Evolutionary conservation across 164 flowering plant species (phyloP).

Genomic region (Aristolochia contorta): DNA sequence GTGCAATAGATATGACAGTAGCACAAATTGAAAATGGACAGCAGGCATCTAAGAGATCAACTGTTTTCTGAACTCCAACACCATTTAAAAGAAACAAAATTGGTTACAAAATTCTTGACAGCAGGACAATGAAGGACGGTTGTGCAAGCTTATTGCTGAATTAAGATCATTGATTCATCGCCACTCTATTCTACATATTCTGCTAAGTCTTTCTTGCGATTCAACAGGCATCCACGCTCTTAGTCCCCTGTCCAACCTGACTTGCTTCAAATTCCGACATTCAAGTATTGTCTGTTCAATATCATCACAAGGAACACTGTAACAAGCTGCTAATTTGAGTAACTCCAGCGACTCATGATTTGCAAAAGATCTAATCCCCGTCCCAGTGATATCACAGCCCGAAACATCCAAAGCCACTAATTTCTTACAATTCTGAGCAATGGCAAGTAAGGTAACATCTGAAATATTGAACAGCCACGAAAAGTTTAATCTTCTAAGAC

Average conservation of each 20-base stretch:
- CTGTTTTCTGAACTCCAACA: no score
- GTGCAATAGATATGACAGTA: no score
- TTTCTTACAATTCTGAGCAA: conserved; percentile 9
- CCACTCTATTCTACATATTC: conserved; percentile 7
- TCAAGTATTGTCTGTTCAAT: conserved; percentile 8
- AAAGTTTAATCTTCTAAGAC: conserved; percentile 5
- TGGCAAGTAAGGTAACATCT: conserved; percentile 2
- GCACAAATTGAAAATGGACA: no score
- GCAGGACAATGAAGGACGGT: no score
- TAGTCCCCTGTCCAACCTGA: conserved; percentile 8
- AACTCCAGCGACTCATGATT: conserved; percentile 4
- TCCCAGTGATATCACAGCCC: conserved; percentile 12
- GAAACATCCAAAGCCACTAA: conserved; percentile 3
- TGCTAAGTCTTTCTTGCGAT: conserved; percentile 6
- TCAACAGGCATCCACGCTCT: conserved; percentile 6
- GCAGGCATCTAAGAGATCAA: no score
- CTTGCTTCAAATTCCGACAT: conserved; percentile 9
- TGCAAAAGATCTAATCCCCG: conserved; percentile 7
- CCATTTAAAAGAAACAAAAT: no score
- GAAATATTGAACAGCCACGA: conserved; percentile 12
- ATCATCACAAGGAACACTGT: conserved; percentile 5
- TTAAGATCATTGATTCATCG: not conserved
- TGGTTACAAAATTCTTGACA: no score
- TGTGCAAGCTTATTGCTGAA: no score
- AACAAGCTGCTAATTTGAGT: conserved; percentile 7